These are phyloP conservation scores for Fusarium torreyae DNA, from an alignment of 2,329 filamentous ascomycete species.

Conservation along the genomic window DNA sequence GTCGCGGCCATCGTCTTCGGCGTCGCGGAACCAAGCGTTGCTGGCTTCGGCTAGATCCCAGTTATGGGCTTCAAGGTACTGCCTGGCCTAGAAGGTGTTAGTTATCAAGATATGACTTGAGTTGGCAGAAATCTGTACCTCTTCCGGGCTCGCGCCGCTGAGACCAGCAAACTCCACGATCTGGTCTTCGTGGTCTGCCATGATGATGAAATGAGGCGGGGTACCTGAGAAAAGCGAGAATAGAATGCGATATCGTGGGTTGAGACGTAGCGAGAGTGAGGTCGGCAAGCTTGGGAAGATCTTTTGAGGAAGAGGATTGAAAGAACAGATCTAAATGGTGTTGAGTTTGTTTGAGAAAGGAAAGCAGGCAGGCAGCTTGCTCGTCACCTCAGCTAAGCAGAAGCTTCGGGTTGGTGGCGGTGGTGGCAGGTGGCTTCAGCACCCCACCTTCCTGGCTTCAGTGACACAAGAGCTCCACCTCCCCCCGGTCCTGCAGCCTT, in stretches of 20 bases:
- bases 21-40: slow-evolving; percentile 71
- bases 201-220: slow-evolving; percentile 47
- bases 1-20: slow-evolving; percentile 64
- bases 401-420: slow-evolving; percentile 46
- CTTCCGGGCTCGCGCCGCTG: slow-evolving; percentile 48
- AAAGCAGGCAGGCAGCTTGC: slow-evolving; percentile 48
- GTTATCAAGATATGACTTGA: background rate
- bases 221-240: slow-evolving; percentile 23
- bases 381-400: slow-evolving; percentile 51
- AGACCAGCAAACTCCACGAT: slow-evolving; percentile 51
- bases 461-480: slow-evolving; percentile 49
- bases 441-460: slow-evolving; percentile 36
- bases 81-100: slow-evolving; percentile 68
- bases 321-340: background rate
- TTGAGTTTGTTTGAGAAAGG: slow-evolving; percentile 18
- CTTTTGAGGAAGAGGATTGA: background rate
- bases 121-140: slow-evolving; percentile 37
- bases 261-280: background rate
- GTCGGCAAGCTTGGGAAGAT: background rate
- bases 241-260: background rate
- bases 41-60: slow-evolving; percentile 78
- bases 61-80: slow-evolving; percentile 74
- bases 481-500: slow-evolving; percentile 44
- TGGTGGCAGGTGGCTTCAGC: slow-evolving; percentile 33
- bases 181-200: slow-evolving; percentile 52